Evolutionary conservation across 1,284 basidiomycete genomes (phyloP), one percentile per base, ranked within the genome.

Genomic region (Heterobasidion annosum): DNA sequence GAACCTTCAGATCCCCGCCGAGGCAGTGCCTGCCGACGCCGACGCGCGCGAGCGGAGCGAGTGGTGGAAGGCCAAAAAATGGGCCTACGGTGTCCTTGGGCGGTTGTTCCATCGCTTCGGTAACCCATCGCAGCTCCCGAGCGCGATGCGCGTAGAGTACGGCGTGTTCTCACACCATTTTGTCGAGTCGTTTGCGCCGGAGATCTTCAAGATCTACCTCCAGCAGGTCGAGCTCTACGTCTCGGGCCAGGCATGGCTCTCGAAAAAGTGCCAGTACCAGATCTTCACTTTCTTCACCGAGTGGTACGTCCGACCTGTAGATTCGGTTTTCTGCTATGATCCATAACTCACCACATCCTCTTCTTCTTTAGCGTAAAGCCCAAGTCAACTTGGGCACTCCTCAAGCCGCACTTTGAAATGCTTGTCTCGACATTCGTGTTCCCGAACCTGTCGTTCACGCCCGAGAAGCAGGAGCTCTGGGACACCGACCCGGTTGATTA

Each of bases 1-100:
- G 37, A 84, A 86, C 60, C 70, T 91, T 35, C 74, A 77, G 54
- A 70, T 93, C 40, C 85, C 88, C 0, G 68, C 73, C 50, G 80
- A 82, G 1, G 79, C 73, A 18, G 78, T 91, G 0, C 85, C 88
- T 1, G 78, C 79, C 34, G 81, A 88, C 56, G 76, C 82, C 57
- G 87, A 91, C 4, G 86, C 88, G 34, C 74, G 86, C 43, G 89
- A 93, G 68, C 74, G 74, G 51, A 81, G 75, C 54, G 86, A 90
- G 60, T 94, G 91, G 91, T 91, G 88, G 85, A 88, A 86, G 64
- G 80, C 85, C 5, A 94, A 93, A 71, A 94, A 94, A 65, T 93
- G 91, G 91, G 87, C 91, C 1, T 92, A 85, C 65, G 81, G 77
- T 35, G 82, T 81, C 45, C 73, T 93, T 8, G 85, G 85, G 16